A percentile compares a stretch with the other conserved stretches of the same genome.
phyloP scores from a whole-genome alignment of 805 yeast species.

The Teunomyces tritomae region DNA sequence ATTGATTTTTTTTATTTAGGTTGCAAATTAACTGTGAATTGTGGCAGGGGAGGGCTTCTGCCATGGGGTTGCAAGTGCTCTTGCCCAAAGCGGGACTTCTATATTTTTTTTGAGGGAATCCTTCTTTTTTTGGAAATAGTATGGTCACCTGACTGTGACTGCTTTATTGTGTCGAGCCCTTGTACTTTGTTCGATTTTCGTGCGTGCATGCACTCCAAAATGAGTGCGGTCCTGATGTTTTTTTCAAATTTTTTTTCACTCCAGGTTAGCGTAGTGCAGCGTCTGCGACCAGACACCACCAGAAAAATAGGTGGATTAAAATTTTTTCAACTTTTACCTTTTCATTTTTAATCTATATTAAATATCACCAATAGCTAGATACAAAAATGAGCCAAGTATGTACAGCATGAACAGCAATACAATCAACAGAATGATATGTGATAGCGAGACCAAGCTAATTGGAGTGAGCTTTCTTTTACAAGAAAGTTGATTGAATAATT shows the following conservation, averaged over 20 bases:
- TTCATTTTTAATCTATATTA: conserved; percentile 9
- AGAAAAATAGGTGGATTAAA: conserved; percentile 12
- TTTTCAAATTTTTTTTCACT: conserved; percentile 2
- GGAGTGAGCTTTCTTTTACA: neutral
- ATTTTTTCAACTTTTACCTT: conserved; percentile 8
- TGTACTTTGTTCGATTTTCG: neutral
- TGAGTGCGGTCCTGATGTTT: neutral
- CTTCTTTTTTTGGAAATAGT: neutral
- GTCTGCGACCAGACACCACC: conserved; percentile 4
- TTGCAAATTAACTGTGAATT: neutral
- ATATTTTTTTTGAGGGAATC: neutral
- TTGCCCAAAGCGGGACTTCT: neutral
- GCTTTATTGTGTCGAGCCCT: conserved; percentile 1
- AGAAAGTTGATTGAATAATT: neutral
- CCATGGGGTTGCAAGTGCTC: neutral
- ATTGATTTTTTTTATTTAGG: conserved; percentile 1
- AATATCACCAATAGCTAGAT: conserved; percentile 17
- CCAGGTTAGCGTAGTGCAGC: neutral
- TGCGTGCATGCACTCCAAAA: conserved; percentile 1
- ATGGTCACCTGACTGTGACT: conserved; percentile 6
- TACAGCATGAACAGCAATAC: neutral
- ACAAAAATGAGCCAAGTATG: conserved; percentile 18
- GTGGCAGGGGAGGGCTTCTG: neutral
- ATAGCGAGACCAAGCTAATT: neutral
- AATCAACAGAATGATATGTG: neutral